Conservation (phyloP, 371 early-diverging fungal genomes). For the Apophysomyces ossiformis region DNA sequence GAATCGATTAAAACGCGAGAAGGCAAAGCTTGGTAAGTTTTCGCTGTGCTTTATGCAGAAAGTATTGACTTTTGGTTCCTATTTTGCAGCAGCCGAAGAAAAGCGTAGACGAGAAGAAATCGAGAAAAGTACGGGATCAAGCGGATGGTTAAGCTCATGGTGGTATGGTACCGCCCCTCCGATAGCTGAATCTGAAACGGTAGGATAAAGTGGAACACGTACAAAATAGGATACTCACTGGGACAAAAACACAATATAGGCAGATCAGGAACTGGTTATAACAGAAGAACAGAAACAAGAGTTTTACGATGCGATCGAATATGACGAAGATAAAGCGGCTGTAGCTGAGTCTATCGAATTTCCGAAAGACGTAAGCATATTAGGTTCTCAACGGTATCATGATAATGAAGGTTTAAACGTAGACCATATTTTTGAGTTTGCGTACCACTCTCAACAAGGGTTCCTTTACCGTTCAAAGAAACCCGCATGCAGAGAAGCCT, state of each 20-base stretch:
- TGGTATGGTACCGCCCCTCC: slow-evolving; percentile 33
- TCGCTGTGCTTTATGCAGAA: not conserved
- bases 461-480: slow-evolving; percentile 63
- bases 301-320: slow-evolving; percentile 84
- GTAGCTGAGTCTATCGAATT: slow-evolving; percentile 63
- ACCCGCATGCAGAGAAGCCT: slow-evolving; percentile 28
- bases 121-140: slow-evolving; percentile 29
- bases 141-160: slow-evolving; percentile 67
- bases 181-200: not conserved
- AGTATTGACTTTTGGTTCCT: slow-evolving; percentile 10
- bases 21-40: slow-evolving; percentile 40
- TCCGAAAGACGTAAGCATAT: slow-evolving; percentile 70
- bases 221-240: not conserved
- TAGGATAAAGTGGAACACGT: not conserved
- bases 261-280: slow-evolving; percentile 22
- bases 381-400: not conserved
- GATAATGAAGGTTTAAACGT: not conserved
- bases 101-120: slow-evolving; percentile 38
- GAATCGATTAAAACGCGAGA: slow-evolving; percentile 62
- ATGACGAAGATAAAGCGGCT: slow-evolving; percentile 67
- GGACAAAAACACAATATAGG: not conserved
- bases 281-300: slow-evolving; percentile 71
- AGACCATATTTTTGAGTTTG: slow-evolving; percentile 63
- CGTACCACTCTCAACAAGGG: slow-evolving; percentile 71
- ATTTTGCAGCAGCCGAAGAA: slow-evolving; percentile 11